Conservation (phyloP, 495 filamentous ascomycete species). For the Penicillium arizonense region DNA sequence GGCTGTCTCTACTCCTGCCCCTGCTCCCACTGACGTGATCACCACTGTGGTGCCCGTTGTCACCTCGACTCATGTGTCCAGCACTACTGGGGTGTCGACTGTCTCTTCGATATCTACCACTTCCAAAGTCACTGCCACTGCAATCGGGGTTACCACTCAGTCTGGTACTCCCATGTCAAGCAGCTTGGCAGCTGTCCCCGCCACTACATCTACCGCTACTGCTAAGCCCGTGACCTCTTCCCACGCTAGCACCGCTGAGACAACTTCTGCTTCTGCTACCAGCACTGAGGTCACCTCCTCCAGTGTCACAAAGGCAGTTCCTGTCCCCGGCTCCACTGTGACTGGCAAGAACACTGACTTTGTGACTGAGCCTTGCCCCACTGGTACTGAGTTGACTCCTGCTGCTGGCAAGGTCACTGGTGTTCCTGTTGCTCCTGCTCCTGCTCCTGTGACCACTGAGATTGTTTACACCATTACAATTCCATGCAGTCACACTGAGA, state of each 20-base stretch:
- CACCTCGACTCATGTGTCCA: neutral
- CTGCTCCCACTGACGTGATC: neutral
- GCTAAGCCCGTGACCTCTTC: neutral
- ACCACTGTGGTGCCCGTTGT: neutral
- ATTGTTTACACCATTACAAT: neutral
- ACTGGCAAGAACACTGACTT: neutral
- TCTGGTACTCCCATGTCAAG: neutral
- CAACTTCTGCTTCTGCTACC: neutral
- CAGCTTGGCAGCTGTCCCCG: neutral
- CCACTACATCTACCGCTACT: neutral
- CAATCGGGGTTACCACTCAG: neutral
- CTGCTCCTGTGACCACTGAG: neutral
- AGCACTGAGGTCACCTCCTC: neutral
- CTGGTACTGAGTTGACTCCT: neutral
- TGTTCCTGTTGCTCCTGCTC: too few species aligned
- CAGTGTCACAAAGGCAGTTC: neutral
- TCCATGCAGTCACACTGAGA: slow-evolving; percentile 1
- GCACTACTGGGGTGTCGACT: neutral
- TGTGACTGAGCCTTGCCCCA: neutral
- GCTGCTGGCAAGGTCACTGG: neutral
- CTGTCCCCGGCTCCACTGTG: neutral
- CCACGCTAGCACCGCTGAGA: neutral
- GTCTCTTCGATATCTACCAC: neutral
- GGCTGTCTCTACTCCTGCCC: neutral
- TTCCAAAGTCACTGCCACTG: too few species aligned